A percentile compares a stretch with the other conserved stretches of the same genome.
These are phyloP conservation scores for Thamnidium elegans DNA, from an alignment of 192 early-diverging fungal genomes.

Conservation along the genomic window DNA sequence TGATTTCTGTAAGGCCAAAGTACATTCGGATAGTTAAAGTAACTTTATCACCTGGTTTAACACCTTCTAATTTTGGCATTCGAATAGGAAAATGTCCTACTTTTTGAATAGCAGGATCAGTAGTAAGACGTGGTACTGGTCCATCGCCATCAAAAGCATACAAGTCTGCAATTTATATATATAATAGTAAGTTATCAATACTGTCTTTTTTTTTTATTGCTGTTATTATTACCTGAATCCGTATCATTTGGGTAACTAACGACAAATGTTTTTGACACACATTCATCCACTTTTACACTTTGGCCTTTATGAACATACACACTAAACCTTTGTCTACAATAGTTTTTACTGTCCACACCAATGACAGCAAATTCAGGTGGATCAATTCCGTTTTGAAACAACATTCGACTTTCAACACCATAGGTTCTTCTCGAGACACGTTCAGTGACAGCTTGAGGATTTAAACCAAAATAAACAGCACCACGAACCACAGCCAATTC, in stretches of 20 bases:
- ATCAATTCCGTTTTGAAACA: constrained; percentile 44
- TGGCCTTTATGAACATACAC: constrained; percentile 44
- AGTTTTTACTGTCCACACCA: constrained; percentile 37
- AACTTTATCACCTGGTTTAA: constrained; percentile 46
- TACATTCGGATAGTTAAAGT: constrained; percentile 47
- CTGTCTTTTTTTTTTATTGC: background rate
- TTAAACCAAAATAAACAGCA: constrained; percentile 47
- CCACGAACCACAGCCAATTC: constrained; percentile 45
- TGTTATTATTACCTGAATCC: constrained; percentile 23
- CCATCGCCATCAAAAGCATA: constrained; percentile 41
- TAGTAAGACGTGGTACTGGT: constrained; percentile 30
- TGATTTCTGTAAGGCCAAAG: constrained; percentile 55
- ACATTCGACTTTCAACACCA: constrained; percentile 44
- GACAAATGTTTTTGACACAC: constrained; percentile 45
- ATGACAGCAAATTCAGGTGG: constrained; percentile 43
- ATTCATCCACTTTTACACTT: constrained; percentile 43
- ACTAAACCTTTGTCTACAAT: constrained; percentile 48
- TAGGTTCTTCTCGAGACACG: constrained; percentile 43
- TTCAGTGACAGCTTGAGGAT: constrained; percentile 20
- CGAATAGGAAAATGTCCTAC: constrained; percentile 40
- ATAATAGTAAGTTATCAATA: background rate
- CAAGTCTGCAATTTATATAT: constrained; percentile 14
- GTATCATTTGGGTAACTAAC: constrained; percentile 36
- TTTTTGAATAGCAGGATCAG: constrained; percentile 32
- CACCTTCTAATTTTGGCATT: constrained; percentile 36